Percentiles rank a stretch among this genome's conserved stretches.
phyloP scores from a whole-genome alignment of 73 alveolate species.

The Tetrahymena malaccensis region DNA sequence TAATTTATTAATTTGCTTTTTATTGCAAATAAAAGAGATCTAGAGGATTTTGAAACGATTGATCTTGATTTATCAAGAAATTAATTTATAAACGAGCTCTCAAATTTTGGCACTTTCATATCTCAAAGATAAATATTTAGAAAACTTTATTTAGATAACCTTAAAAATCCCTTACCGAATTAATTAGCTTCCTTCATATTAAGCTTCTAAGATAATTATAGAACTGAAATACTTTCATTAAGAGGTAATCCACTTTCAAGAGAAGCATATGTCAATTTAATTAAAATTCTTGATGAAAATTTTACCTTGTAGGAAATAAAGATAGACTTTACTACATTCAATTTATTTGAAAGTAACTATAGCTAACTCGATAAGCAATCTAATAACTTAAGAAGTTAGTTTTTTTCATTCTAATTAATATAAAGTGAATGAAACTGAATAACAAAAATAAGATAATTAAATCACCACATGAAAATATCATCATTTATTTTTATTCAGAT shows the following conservation, averaged over 20 bases:
- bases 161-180: neutral
- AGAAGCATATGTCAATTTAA: neutral
- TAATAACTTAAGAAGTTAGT: neutral
- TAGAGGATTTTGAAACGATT: neutral
- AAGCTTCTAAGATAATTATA: neutral
- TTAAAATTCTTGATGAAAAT: neutral
- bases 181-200: neutral
- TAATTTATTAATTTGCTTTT: too few species aligned
- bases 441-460: neutral
- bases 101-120: neutral
- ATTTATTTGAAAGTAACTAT: neutral
- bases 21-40: neutral
- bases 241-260: neutral
- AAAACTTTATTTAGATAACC: neutral
- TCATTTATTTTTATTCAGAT: too few species aligned
- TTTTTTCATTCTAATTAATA: neutral
- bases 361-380: neutral
- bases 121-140: neutral
- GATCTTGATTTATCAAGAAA: neutral
- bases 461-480: too few species aligned
- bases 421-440: neutral
- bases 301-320: neutral
- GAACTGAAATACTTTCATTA: neutral
- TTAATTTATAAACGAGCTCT: neutral
- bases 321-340: neutral